Percentiles rank a stretch among this genome's conserved stretches.
Conservation (phyloP, 306 rosid genomes). For the Vigna angularis region DNA sequence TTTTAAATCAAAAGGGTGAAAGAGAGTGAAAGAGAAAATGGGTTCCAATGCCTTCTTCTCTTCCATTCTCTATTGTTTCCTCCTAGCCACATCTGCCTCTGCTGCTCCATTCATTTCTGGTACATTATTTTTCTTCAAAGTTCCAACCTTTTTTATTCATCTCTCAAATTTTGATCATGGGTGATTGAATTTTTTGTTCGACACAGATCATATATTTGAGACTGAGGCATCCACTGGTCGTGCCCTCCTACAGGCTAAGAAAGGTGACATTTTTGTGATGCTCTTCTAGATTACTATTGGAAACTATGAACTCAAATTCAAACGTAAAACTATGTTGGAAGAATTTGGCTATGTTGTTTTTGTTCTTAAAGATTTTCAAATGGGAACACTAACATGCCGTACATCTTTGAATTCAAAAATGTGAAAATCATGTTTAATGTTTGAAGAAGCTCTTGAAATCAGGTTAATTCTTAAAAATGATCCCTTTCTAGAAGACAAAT, state of each 20-base stretch:
- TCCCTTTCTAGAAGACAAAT: conserved; percentile 1
- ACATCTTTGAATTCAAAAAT: conserved; percentile 1
- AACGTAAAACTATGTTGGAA: no score
- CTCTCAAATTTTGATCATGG: neutral
- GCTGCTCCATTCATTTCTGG: conserved; percentile 66
- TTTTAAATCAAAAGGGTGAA: conserved; percentile 16
- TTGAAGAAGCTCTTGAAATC: conserved; percentile 4
- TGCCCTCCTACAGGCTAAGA: conserved; percentile 78
- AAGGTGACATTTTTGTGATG: conserved; percentile 50
- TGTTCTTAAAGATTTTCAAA: no score
- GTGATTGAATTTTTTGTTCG: neutral
- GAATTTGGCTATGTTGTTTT: no score
- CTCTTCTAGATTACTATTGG: no score
- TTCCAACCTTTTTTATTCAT: conserved; percentile 11
- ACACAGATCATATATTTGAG: conserved; percentile 61
- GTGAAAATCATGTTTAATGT: neutral
- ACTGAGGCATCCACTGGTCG: conserved; percentile 55
- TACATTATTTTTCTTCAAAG: conserved; percentile 21
- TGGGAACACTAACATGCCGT: neutral
- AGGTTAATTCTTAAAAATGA: neutral
- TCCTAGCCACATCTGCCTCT: conserved; percentile 54
- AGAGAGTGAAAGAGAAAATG: conserved; percentile 65
- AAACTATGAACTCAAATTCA: no score
- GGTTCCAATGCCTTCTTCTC: conserved; percentile 53
- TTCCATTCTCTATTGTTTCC: conserved; percentile 52